Base-by-base conservation (phyloP, 2,329 filamentous ascomycete genomes). In the Fusarium clavum region DNA sequence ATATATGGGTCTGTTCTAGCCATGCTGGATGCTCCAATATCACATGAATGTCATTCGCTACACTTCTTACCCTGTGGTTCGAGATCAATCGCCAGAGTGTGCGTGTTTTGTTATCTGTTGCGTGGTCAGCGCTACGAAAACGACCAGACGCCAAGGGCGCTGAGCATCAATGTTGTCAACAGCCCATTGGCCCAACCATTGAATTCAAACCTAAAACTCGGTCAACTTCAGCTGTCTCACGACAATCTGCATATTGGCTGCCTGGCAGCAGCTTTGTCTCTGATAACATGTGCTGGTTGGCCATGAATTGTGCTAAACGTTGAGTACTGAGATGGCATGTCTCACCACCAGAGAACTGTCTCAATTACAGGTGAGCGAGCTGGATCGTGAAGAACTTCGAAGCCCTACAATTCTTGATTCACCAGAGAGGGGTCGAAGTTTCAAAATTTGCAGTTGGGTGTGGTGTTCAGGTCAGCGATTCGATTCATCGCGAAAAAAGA, bases 391-490 rank as follows among this genome's bases (percentile, higher is more conserved):
- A 43, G 32, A 65, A 40, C 22, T 65, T 18, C n/a, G 53, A 60
- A 51, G 51, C 34, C 38, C 40, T 22, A 29, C 13, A 45, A 32
- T 58, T 41, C n/a, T 25, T 49, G n/a, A 44, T 29, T 20, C 11
- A 14, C 40, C 27, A n/a, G 32, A 27, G 63, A 53, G 57, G 57
- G 54, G 49, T 41, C 55, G 58, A 63, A 54, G 67, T 70, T 70
- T 70, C 63, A 70, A 59, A n/a, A 43, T 56, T 30, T 16, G 16
- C 52, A 18, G 44, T 61, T 71, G 63, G 64, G 68, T 68, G 55
- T 71, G 48, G 52, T 59, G 64, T 48, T 29, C 38, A 47, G 49
- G 20, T 49, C 22, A n/a, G n/a, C n/a, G 61, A 66, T 66, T 66
- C 44, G 63, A 40, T 46, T 32, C 41, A 53, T 16, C 32, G 32